Base-by-base conservation (phyloP, 2,329 filamentous ascomycete genomes). In the Mollisia scopiformis region DNA sequence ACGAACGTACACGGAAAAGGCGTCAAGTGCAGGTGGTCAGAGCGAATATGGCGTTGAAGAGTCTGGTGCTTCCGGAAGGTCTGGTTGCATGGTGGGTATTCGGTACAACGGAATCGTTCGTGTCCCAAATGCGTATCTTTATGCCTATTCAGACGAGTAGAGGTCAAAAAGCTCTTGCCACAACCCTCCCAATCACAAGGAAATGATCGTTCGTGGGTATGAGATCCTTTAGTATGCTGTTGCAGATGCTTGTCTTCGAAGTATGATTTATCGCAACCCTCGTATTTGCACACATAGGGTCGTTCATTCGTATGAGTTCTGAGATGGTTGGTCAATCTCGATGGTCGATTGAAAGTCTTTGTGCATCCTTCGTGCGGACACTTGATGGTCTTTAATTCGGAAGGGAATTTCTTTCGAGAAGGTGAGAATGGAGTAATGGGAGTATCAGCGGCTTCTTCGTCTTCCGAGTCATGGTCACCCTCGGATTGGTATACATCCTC, bases 21-120 rank as follows among this genome's bases (percentile, higher is more conserved):
- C 49, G 88, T 86, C 61, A 89, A 76, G 28, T 88, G 80, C 39
- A 94, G 78, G 74, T 98, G 94, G 13, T 88, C 88, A 10, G 86
- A 85, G 57, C 88, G 86, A 64, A 97, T 85, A 73, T 98, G 94
- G 55, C 90, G 88, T 73, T 93, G 87, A 16, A 97, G 82, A 0
- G 93, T 96, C 66, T 92, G 88, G 73, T 92, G 89, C 76, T 97
- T 97, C 63, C 94, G 86, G 75, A 97, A 98, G 21, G 86, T 87
- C 76, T 92, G 85, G 19, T 84, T 83, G 76, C 93, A 97, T 0
- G 84, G 85, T 1, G 84, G 82, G 67, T 86, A 88, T 33, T 86
- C 88, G 23, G 83, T 86, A 72, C 93, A 97, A 59, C 84, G 82
- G 70, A 89, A 93, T 56, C 89, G 84, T 72, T 95, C 89, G 67